These are phyloP conservation scores for Rosa persica DNA, from an alignment of 306 rosid genomes.

Conservation along the genomic window DNA sequence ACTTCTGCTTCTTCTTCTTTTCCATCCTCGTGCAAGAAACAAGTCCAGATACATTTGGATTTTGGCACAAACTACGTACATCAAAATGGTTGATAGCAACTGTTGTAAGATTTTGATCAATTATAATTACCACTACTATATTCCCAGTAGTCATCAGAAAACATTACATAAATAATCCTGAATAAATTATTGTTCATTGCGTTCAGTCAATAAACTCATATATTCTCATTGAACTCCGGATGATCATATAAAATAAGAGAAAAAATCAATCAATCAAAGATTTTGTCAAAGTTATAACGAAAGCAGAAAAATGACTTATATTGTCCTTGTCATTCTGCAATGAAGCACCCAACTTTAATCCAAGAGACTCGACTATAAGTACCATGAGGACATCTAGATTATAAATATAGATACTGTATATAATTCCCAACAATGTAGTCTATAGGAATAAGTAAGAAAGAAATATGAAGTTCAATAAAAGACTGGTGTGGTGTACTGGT, in stretches of 20 bases:
- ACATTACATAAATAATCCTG: background rate
- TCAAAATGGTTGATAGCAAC: background rate
- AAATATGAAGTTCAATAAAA: background rate
- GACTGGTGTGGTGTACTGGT: background rate
- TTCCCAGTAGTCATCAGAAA: background rate
- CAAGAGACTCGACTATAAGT: background rate
- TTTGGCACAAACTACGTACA: slow-evolving; percentile 29
- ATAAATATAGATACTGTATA: background rate
- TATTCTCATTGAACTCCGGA: too few relatives aligned
- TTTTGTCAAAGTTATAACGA: too few relatives aligned
- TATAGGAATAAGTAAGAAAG: too few relatives aligned
- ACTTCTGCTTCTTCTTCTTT: slow-evolving; percentile 8
- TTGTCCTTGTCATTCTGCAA: background rate
- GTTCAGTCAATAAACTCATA: too few relatives aligned
- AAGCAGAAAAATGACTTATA: background rate
- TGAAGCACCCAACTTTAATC: background rate
- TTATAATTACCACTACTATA: background rate
- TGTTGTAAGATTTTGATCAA: background rate
- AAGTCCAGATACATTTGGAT: slow-evolving; percentile 30
- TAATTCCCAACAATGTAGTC: background rate
- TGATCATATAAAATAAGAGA: too few relatives aligned
- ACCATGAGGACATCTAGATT: background rate
- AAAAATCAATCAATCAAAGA: too few relatives aligned
- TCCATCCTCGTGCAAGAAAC: slow-evolving; percentile 33
- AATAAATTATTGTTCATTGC: too few relatives aligned